Evolutionary conservation across 2,329 filamentous ascomycete genomes (phyloP).

Genomic region (Ophiostoma ips): DNA sequence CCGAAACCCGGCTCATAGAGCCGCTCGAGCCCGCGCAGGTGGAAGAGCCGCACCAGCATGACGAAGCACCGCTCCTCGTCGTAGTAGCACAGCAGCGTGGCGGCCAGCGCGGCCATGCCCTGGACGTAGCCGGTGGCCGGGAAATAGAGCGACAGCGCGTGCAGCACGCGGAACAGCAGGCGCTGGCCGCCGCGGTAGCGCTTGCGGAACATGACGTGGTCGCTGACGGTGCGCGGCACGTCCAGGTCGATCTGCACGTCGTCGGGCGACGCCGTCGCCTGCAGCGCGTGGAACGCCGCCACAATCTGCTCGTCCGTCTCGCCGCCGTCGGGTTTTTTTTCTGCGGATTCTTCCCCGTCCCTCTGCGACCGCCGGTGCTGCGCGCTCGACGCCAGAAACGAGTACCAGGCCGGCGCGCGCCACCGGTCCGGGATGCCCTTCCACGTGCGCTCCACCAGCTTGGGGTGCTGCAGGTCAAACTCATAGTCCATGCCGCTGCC

Average conservation of each 20-base stretch:
- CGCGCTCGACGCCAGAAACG: slow-evolving; percentile 71
- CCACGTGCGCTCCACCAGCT: slow-evolving; percentile 85
- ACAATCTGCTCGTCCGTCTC: slow-evolving; percentile 58
- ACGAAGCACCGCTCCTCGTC: slow-evolving; percentile 90
- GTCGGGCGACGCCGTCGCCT: slow-evolving; percentile 64
- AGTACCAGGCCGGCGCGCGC: slow-evolving; percentile 88
- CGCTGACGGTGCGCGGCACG: slow-evolving; percentile 84
- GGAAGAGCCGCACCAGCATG: slow-evolving; percentile 93
- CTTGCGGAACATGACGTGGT: slow-evolving; percentile 92
- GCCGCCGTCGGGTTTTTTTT: slow-evolving; percentile 29
- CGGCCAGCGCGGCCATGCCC: slow-evolving; percentile 88
- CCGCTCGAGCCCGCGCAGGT: slow-evolving; percentile 69
- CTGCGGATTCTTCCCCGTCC: background rate
- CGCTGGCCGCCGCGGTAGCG: slow-evolving; percentile 88
- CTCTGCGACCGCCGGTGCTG: slow-evolving; percentile 21
- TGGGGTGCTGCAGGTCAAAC: slow-evolving; percentile 71
- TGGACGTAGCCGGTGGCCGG: slow-evolving; percentile 91
- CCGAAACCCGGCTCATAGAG: slow-evolving; percentile 76
- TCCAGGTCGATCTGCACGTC: slow-evolving; percentile 96
- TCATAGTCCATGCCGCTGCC: slow-evolving; percentile 42
- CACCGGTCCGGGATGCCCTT: slow-evolving; percentile 96
- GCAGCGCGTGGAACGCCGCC: slow-evolving; percentile 56
- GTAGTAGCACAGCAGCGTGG: slow-evolving; percentile 89
- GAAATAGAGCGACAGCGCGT: slow-evolving; percentile 82
- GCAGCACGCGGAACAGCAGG: slow-evolving; percentile 80